These are phyloP conservation scores for Guyanaporus albipodus DNA, from an alignment of 768 basidiomycete species.

Conservation along the genomic window DNA sequence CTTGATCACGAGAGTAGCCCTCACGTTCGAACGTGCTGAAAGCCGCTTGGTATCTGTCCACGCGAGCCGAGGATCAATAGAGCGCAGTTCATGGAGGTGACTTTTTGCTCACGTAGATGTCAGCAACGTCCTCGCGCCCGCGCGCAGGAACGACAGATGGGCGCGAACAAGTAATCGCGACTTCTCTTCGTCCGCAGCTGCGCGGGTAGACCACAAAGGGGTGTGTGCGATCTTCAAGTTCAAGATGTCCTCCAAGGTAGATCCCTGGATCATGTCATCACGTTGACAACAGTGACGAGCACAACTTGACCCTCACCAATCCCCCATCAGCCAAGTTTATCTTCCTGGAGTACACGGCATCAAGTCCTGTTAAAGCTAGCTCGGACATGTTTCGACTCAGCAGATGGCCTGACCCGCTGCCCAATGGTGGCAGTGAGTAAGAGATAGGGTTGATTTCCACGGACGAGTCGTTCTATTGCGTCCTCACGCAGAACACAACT, in stretches of 20 bases:
- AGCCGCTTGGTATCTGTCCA: conserved; percentile 62
- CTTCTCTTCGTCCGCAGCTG: conserved; percentile 50
- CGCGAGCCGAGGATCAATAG: neutral
- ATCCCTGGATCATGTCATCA: conserved; percentile 44
- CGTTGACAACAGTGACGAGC: neutral
- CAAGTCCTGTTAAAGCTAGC: neutral
- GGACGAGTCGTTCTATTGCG: conserved; percentile 8
- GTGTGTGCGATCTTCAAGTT: conserved; percentile 45
- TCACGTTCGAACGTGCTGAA: conserved; percentile 48
- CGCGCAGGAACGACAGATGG: conserved; percentile 59
- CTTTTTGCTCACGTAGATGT: conserved; percentile 66
- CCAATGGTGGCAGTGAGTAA: too few relatives aligned
- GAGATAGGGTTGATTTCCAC: too few relatives aligned
- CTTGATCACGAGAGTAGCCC: conserved; percentile 44
- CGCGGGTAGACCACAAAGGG: conserved; percentile 70
- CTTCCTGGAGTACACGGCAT: conserved; percentile 8
- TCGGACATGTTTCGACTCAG: neutral
- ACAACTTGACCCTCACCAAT: conserved; percentile 33
- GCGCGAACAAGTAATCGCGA: conserved; percentile 43
- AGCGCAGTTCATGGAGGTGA: too few relatives aligned
- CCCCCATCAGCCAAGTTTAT: conserved; percentile 22
- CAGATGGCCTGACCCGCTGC: too few relatives aligned
- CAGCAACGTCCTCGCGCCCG: conserved; percentile 62
- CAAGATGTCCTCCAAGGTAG: conserved; percentile 52
- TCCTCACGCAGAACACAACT: conserved; percentile 16